Evolutionary conservation across 2,329 filamentous ascomycete species (phyloP), one percentile per base, ranked within the genome.

Genomic region (Aspergillus aculeatus): DNA sequence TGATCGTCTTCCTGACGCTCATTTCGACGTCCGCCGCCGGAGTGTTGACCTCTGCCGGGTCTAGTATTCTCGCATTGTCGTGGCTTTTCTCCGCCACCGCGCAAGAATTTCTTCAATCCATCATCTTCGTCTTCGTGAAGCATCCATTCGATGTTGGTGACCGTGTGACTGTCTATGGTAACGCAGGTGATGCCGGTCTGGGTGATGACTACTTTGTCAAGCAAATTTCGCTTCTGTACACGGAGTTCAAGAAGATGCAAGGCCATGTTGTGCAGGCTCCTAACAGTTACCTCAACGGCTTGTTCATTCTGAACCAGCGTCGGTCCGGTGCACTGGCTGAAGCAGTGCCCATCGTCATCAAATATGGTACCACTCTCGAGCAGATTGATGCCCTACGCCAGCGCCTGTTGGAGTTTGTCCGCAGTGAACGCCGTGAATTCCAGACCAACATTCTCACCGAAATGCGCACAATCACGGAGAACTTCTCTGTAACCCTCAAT

Each of bases 171-270:
- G 86, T 98, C 21, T 97, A 97, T 70, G 93, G 93, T 56, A 96
- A 92, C 68, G 92, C 92, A 0, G 94, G 94, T 62, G 83, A 87
- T n/a, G 74, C 83, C 16, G 83, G 92, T 71, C 85, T 84, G 38
- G 93, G 93, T 50, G 94, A 97, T 68, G 94, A 97, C 69, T 98
- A 96, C 77, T 97, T 96, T 66, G 93, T 98, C 56, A 96, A 96
- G 57, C 91, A 96, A 71, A 96, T 98, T 57, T 90, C 92, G 1
- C 83, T 98, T 1, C 83, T 97, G 16, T 98, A 95, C 74, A 98
- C 94, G 14, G 94, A 97, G 71, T 97, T 97, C 81, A 97, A 97
- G 83, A 97, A 97, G 81, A 94, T 97, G 90, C 89, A 97, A 75
- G 94, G 94, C 2, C 93, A 97, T 69, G 89, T 97, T 24, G 94